Conservation (phyloP, 495 filamentous ascomycete genomes). For the Aspergillus egyptiacus region DNA sequence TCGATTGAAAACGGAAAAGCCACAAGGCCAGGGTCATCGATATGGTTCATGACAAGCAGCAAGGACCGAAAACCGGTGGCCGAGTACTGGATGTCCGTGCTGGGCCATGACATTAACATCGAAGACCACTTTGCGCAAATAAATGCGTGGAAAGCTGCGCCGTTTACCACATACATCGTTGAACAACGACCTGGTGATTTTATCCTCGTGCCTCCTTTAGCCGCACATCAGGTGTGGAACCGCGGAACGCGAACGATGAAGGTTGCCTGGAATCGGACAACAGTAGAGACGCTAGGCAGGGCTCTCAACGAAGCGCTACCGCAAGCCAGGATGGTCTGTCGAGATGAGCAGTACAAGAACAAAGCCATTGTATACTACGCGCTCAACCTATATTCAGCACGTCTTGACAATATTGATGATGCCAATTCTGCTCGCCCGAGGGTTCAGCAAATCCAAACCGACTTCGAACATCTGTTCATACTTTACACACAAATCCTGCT, state of each 20-base stretch:
- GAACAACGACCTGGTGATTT: conserved; percentile 93
- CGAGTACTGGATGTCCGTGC: conserved; percentile 84
- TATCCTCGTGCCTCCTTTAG: conserved; percentile 88
- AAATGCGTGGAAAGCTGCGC: conserved; percentile 86
- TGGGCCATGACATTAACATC: conserved; percentile 94
- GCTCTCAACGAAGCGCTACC: conserved; percentile 82
- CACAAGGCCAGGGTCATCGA: conserved; percentile 76
- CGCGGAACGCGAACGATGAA: conserved; percentile 92
- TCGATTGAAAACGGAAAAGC: conserved; percentile 52
- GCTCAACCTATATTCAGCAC: conserved; percentile 64
- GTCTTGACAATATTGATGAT: conserved; percentile 46
- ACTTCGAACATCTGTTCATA: conserved; percentile 71
- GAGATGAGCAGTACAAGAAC: conserved; percentile 99
- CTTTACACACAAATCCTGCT: conserved; percentile 73
- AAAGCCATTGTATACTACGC: conserved; percentile 90
- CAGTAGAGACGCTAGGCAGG: conserved; percentile 79
- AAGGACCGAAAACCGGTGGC: conserved; percentile 80
- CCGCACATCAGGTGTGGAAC: conserved; percentile 99
- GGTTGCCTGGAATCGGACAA: conserved; percentile 97
- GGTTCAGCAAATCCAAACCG: conserved; percentile 60
- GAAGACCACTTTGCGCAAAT: conserved; percentile 94
- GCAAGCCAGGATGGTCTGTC: conserved; percentile 82
- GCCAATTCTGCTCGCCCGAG: conserved; percentile 41
- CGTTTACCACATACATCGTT: conserved; percentile 86
- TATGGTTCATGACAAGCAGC: conserved; percentile 97